phyloP scores from a whole-genome alignment of 2,329 filamentous ascomycete species.

The Harringtonia aguacate region DNA sequence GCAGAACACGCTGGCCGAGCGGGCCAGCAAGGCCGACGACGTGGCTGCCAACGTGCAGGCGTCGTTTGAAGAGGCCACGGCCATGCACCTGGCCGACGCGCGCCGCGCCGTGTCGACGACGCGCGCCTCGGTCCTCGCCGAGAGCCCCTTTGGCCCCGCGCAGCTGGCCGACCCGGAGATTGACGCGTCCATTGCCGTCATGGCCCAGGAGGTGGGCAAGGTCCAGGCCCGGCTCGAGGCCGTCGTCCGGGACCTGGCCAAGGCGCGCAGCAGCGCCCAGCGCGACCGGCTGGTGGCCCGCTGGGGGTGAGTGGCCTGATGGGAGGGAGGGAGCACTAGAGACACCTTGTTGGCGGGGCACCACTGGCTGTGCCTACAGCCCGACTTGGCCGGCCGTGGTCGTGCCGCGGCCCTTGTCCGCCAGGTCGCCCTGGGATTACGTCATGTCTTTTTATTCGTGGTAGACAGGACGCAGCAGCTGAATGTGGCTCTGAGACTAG shows the following conservation, averaged over 20 bases:
- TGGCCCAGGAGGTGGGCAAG: conserved; percentile 26
- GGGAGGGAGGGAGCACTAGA: too few relatives aligned
- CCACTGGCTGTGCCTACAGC: too few relatives aligned
- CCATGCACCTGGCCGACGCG: conserved; percentile 34
- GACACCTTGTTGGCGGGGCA: too few relatives aligned
- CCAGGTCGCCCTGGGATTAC: too few relatives aligned
- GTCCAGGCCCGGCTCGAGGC: conserved; percentile 2
- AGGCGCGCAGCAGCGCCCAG: conserved; percentile 30
- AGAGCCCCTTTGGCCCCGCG: conserved; percentile 37
- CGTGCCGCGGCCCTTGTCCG: too few relatives aligned
- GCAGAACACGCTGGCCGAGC: conserved; percentile 24
- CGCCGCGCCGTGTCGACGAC: conserved; percentile 36
- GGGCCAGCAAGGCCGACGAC: conserved; percentile 29
- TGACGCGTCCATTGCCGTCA: conserved; percentile 35
- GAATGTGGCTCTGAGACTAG: too few relatives aligned
- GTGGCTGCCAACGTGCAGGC: conserved; percentile 36
- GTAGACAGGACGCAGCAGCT: too few relatives aligned
- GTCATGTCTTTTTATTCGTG: too few relatives aligned
- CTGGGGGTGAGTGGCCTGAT: too few relatives aligned
- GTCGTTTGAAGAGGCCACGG: conserved; percentile 33
- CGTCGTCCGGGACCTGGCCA: conserved; percentile 24
- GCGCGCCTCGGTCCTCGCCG: conserved; percentile 40
- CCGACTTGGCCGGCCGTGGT: too few relatives aligned
- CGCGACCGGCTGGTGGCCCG: conserved; percentile 36
- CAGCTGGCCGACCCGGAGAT: conserved; percentile 42